These are phyloP conservation scores for Fusarium nygamai DNA, from an alignment of 2,329 filamentous ascomycete species.

Conservation along the genomic window DNA sequence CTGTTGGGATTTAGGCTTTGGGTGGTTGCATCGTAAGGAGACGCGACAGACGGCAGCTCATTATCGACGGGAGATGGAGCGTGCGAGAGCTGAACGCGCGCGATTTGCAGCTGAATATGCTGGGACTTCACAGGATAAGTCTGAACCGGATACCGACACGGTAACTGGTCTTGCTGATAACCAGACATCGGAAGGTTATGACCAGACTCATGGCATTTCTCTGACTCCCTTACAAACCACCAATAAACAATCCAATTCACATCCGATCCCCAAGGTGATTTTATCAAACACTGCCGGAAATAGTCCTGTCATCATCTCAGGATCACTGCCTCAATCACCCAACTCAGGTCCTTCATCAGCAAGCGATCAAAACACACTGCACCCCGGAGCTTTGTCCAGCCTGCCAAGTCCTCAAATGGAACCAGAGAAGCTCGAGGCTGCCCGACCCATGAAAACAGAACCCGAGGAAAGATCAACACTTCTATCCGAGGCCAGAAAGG, in stretches of 20 bases:
- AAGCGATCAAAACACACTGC: not conserved
- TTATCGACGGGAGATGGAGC: slow-evolving; percentile 53
- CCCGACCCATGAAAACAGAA: accelerated
- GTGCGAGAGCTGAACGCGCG: slow-evolving; percentile 22
- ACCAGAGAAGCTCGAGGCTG: not conserved
- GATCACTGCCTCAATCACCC: not conserved
- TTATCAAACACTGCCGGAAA: not conserved
- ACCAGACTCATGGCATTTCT: not conserved
- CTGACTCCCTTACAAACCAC: not conserved
- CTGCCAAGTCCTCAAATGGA: slow-evolving; percentile 9
- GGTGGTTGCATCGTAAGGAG: slow-evolving; percentile 70
- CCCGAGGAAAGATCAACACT: slow-evolving; percentile 56
- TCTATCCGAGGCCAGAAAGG: slow-evolving; percentile 57
- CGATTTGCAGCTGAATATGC: slow-evolving; percentile 1
- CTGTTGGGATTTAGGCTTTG: slow-evolving; percentile 71
- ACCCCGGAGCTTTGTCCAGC: not conserved
- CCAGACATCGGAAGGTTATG: not conserved
- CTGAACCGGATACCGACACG: not conserved
- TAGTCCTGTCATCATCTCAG: slow-evolving; percentile 8
- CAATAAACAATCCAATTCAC: accelerated
- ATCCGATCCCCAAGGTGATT: not conserved
- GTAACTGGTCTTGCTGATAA: not conserved
- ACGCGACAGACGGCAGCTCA: slow-evolving; percentile 70
- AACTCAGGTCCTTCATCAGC: not conserved
- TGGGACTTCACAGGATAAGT: not conserved